These are phyloP conservation scores for Cladosporium halotolerans DNA, from an alignment of 2,329 filamentous ascomycete genomes.

Conservation along the genomic window DNA sequence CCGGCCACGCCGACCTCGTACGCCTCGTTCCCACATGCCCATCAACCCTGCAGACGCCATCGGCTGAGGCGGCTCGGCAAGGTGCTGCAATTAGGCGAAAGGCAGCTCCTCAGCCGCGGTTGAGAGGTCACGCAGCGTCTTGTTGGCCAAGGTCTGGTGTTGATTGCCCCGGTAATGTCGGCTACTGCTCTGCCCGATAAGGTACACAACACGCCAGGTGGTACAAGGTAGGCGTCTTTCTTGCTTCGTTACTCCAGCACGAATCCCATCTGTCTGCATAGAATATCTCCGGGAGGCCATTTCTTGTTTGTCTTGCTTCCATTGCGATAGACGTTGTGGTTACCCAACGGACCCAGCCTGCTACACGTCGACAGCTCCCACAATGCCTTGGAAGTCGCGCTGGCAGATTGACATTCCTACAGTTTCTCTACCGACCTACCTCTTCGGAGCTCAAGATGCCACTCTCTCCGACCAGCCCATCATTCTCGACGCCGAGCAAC, in stretches of 20 bases:
- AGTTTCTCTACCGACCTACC: slow-evolving; percentile 40
- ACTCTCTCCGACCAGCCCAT: slow-evolving; percentile 32
- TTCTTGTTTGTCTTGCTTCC: too few species aligned
- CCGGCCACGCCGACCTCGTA: not conserved
- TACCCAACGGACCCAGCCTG: too few species aligned
- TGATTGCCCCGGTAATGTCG: slow-evolving; percentile 4
- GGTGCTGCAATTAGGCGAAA: slow-evolving; percentile 5
- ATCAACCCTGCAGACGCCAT: not conserved
- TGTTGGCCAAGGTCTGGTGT: not conserved
- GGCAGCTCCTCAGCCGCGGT: slow-evolving; percentile 3
- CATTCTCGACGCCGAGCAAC: slow-evolving; percentile 60
- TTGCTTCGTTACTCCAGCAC: not conserved
- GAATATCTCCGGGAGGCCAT: too few species aligned
- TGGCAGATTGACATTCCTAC: slow-evolving; percentile 44
- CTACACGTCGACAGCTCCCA: not conserved
- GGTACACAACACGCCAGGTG: not conserved
- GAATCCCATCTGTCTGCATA: too few species aligned
- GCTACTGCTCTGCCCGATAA: slow-evolving; percentile 10
- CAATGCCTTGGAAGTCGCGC: slow-evolving; percentile 49
- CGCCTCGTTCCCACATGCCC: not conserved
- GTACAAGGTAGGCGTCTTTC: not conserved
- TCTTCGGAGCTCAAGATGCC: slow-evolving; percentile 47
- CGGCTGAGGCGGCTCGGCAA: not conserved
- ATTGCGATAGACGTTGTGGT: not conserved
- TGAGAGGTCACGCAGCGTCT: slow-evolving; percentile 6